Percentiles rank a stretch among this genome's conserved stretches.
phyloP scores from a whole-genome alignment of 2,329 filamentous ascomycete genomes.

The Dryadomyces sulphureus region DNA sequence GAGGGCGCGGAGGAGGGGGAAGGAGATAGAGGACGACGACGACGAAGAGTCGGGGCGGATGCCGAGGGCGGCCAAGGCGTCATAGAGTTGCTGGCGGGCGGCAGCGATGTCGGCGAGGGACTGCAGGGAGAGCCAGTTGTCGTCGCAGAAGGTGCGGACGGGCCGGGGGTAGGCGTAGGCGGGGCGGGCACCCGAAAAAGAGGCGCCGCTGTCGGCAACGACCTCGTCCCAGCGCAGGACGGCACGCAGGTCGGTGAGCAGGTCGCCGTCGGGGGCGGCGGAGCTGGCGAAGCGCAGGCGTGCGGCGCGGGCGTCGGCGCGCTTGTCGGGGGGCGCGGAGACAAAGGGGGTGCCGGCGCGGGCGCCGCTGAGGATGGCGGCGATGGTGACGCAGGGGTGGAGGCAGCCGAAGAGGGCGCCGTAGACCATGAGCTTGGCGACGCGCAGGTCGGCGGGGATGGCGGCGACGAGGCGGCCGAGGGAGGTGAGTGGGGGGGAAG shows the following conservation, averaged over 20 bases:
- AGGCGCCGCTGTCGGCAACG: slow-evolving; percentile 27
- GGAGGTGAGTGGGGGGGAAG: slow-evolving; percentile 46
- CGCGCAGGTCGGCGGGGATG: slow-evolving; percentile 85
- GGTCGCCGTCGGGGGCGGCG: slow-evolving; percentile 54
- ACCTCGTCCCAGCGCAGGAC: slow-evolving; percentile 71
- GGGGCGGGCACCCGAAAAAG: neutral
- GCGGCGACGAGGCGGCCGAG: slow-evolving; percentile 87
- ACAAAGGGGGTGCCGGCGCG: slow-evolving; percentile 55
- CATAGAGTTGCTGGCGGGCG: slow-evolving; percentile 73
- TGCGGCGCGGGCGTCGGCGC: slow-evolving; percentile 68
- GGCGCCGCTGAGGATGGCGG: slow-evolving; percentile 72
- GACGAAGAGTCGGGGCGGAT: slow-evolving; percentile 38
- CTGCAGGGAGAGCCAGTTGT: slow-evolving; percentile 71
- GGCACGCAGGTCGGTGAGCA: slow-evolving; percentile 74
- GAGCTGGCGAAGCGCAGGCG: slow-evolving; percentile 68
- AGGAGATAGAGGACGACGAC: slow-evolving; percentile 19
- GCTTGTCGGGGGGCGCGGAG: slow-evolving; percentile 63
- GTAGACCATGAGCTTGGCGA: slow-evolving; percentile 90
- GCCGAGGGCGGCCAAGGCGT: slow-evolving; percentile 72
- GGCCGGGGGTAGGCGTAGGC: slow-evolving; percentile 37
- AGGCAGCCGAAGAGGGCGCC: slow-evolving; percentile 88
- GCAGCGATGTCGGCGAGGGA: slow-evolving; percentile 80
- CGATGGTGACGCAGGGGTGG: slow-evolving; percentile 75
- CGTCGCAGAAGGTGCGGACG: slow-evolving; percentile 63
- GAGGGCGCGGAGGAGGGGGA: slow-evolving; percentile 49